Evolutionary conservation across 306 rosid genomes (phyloP).

Genomic region (Sechiopsis laciniata): DNA sequence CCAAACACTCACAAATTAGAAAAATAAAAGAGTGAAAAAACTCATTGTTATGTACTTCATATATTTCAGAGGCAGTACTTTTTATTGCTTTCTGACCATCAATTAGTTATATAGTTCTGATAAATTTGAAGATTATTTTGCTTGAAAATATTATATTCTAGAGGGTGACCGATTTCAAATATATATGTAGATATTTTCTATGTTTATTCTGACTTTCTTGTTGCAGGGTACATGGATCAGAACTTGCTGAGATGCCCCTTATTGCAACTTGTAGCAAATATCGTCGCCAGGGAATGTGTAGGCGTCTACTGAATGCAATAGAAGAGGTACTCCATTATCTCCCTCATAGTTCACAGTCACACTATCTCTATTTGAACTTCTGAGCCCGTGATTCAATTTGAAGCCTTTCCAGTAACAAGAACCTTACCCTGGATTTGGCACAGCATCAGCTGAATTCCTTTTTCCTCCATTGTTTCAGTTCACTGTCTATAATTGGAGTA

Average conservation of each 20-base stretch:
- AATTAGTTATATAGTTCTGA: no score
- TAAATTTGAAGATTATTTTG: not conserved
- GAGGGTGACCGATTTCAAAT: not conserved
- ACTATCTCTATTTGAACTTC: not conserved
- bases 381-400: not conserved
- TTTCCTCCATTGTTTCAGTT: not conserved
- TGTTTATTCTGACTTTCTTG: conserved; percentile 17
- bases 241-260: conserved; percentile 93
- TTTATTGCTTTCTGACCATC: no score
- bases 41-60: no score
- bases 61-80: no score
- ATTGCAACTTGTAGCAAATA: conserved; percentile 86
- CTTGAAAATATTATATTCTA: not conserved
- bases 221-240: conserved; percentile 80
- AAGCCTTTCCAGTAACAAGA: not conserved
- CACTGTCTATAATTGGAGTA: no score
- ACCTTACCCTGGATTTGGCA: not conserved
- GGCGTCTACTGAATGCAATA: conserved; percentile 67
- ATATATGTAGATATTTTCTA: not conserved
- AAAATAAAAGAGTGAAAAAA: no score
- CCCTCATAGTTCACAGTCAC: not conserved
- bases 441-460: not conserved
- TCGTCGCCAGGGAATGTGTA: conserved; percentile 98
- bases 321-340: conserved; percentile 49
- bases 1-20: no score